A percentile compares a stretch with the other conserved stretches of the same genome.
Conservation (phyloP, 192 early-diverging fungal species). For the Rhizophagus clarus region DNA sequence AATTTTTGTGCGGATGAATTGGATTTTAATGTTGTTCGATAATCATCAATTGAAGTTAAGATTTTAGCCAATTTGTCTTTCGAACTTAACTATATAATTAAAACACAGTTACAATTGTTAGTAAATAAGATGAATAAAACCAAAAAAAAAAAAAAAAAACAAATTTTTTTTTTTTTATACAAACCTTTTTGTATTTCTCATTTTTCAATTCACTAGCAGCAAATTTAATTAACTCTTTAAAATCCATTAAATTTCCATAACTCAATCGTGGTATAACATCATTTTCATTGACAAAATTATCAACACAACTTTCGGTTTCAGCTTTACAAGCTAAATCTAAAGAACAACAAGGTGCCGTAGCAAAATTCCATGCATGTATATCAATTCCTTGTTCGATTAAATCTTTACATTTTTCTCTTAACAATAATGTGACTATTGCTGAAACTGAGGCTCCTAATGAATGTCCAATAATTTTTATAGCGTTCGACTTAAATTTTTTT, state of each 20-base stretch:
- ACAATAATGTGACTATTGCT: slow-evolving; percentile 37
- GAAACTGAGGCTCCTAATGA: slow-evolving; percentile 43
- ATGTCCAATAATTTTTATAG: slow-evolving; percentile 45
- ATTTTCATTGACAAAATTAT: slow-evolving; percentile 48
- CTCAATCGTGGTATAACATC: slow-evolving; percentile 43
- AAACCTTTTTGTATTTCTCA: slow-evolving; percentile 32
- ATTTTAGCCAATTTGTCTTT: slow-evolving; percentile 17
- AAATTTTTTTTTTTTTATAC: background rate
- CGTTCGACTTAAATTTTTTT: slow-evolving; percentile 42
- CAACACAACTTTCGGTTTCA: slow-evolving; percentile 34
- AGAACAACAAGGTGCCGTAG: slow-evolving; percentile 41
- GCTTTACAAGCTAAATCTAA: slow-evolving; percentile 36
- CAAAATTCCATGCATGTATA: slow-evolving; percentile 44
- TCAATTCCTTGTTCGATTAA: slow-evolving; percentile 32
- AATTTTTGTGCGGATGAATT: slow-evolving; percentile 17
- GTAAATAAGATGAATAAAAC: background rate
- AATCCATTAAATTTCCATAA: slow-evolving; percentile 46
- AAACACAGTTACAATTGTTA: background rate
- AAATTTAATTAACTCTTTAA: slow-evolving; percentile 50
- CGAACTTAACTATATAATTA: background rate
- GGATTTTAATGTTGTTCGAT: slow-evolving; percentile 1
- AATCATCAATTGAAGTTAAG: slow-evolving; percentile 16
- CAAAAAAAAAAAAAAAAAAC: background rate
- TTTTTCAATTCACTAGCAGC: slow-evolving; percentile 41
- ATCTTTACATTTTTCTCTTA: slow-evolving; percentile 40